A percentile compares a stretch with the other conserved stretches of the same genome.
Evolutionary conservation across 805 yeast species (phyloP).

Genomic region (Cyberlindnera xishuangbannaensis): DNA sequence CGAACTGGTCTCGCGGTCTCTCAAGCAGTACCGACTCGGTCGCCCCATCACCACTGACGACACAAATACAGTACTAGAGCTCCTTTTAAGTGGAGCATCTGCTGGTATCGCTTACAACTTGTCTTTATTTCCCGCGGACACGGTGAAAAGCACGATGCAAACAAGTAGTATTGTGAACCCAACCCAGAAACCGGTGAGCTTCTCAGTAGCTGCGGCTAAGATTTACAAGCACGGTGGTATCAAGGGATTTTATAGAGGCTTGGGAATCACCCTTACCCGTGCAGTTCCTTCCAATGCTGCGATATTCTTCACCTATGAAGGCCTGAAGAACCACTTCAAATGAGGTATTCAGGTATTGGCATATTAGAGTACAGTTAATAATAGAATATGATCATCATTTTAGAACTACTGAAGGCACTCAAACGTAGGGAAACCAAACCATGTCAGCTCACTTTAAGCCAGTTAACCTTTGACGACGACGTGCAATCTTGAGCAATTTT

Average conservation of each 20-base stretch:
- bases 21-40: constrained; percentile 30
- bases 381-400: no score
- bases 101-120: constrained; percentile 84
- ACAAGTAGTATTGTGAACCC: constrained; percentile 38
- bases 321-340: constrained; percentile 35
- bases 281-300: constrained; percentile 89
- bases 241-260: constrained; percentile 72
- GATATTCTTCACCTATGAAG: constrained; percentile 76
- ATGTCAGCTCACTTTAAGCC: constrained; percentile 1
- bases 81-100: constrained; percentile 71
- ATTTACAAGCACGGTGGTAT: constrained; percentile 54
- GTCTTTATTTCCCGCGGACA: constrained; percentile 83
- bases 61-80: constrained; percentile 40
- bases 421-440: no score
- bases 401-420: no score
- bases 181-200: constrained; percentile 23
- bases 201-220: constrained; percentile 33
- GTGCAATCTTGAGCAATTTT: constrained; percentile 41
- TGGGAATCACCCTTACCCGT: constrained; percentile 73
- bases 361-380: no score
- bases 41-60: constrained; percentile 18
- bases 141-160: constrained; percentile 84
- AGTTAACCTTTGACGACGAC: constrained; percentile 5
- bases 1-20: constrained; percentile 44
- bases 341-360: background rate